Evolutionary conservation across 2,329 filamentous ascomycete species (phyloP).

Genomic region (Alternaria sp.): DNA sequence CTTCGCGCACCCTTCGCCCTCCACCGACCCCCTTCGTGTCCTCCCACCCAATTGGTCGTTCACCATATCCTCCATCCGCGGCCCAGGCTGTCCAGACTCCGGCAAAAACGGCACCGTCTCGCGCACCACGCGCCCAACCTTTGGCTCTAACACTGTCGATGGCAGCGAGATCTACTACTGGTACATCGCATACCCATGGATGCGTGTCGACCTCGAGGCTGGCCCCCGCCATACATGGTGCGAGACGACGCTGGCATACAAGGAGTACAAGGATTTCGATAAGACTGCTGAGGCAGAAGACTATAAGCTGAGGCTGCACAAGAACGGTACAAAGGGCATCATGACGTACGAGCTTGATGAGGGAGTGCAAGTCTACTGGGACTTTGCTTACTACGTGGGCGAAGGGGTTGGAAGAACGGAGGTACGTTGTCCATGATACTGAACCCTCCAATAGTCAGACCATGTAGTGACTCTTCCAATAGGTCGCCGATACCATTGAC

Average conservation of each 20-base stretch:
- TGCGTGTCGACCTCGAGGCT: slow-evolving; percentile 10
- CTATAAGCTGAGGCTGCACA: slow-evolving; percentile 25
- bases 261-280: slow-evolving; percentile 6
- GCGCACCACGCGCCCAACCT: slow-evolving; percentile 19
- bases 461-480: neutral
- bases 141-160: slow-evolving; percentile 22
- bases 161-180: slow-evolving; percentile 30
- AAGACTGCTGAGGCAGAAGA: neutral
- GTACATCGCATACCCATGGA: slow-evolving; percentile 23
- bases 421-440: neutral
- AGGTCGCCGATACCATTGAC: slow-evolving; percentile 15
- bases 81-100: slow-evolving; percentile 23
- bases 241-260: slow-evolving; percentile 24
- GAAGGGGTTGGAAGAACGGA: slow-evolving; percentile 5
- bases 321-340: slow-evolving; percentile 24
- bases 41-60: slow-evolving; percentile 20
- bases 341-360: slow-evolving; percentile 21
- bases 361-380: slow-evolving; percentile 17
- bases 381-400: slow-evolving; percentile 19
- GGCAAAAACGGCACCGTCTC: neutral
- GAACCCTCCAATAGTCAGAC: neutral
- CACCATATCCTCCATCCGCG: slow-evolving; percentile 16
- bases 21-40: slow-evolving; percentile 13
- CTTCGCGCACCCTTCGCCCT: slow-evolving; percentile 7
- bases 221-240: slow-evolving; percentile 21